These are phyloP conservation scores for Paramecium primaurelia DNA, from an alignment of 73 alveolate genomes.

Conservation along the genomic window DNA sequence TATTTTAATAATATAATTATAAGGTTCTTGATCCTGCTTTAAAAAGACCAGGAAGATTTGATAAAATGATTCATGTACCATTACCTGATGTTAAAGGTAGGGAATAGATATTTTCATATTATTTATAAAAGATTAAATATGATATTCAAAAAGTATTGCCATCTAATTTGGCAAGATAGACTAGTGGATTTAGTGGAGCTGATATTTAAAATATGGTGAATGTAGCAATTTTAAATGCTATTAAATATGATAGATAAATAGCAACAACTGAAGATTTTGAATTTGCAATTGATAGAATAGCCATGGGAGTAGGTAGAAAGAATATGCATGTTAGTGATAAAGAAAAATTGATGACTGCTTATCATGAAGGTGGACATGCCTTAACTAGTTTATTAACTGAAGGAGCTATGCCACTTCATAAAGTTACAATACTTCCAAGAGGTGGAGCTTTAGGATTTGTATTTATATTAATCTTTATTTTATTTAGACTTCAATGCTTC, in stretches of 20 bases:
- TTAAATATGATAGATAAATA: constrained; percentile 66
- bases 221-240: constrained; percentile 78
- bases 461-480: background rate
- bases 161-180: constrained; percentile 69
- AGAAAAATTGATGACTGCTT: constrained; percentile 81
- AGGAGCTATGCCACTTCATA: constrained; percentile 83
- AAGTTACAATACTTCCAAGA: constrained; percentile 84
- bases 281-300: constrained; percentile 81
- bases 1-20: background rate
- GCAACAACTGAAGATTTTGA: constrained; percentile 78
- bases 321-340: constrained; percentile 72
- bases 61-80: constrained; percentile 83
- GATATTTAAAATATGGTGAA: constrained; percentile 84
- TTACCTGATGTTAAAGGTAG: constrained; percentile 91
- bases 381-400: constrained; percentile 78
- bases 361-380: constrained; percentile 90
- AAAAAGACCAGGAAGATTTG: constrained; percentile 91
- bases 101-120: constrained; percentile 74
- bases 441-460: constrained; percentile 85
- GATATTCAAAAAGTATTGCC: constrained; percentile 60
- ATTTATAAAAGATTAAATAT: constrained; percentile 61
- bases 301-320: constrained; percentile 87
- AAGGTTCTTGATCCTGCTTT: constrained; percentile 84
- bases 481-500: constrained; percentile 71
- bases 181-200: constrained; percentile 88